phyloP scores from a whole-genome alignment of 306 rosid species.

The Hippophae tibetana region DNA sequence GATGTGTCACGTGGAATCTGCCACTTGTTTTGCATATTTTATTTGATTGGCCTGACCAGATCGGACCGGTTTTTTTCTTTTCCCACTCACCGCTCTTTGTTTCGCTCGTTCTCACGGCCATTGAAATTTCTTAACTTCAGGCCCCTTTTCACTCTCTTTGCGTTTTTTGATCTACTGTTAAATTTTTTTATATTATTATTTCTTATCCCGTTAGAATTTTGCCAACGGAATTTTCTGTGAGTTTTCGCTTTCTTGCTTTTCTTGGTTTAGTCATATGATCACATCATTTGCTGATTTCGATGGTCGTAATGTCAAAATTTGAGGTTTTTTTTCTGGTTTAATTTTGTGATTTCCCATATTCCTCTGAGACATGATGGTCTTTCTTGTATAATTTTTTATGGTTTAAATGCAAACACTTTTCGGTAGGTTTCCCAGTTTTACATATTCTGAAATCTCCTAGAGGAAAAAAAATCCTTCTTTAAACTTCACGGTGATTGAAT shows the following conservation, averaged over 20 bases:
- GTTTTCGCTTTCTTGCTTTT: background rate
- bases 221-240: background rate
- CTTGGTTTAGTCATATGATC: background rate
- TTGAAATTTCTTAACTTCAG: background rate
- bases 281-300: background rate
- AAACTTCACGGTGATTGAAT: background rate
- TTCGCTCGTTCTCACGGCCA: background rate
- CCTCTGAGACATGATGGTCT: background rate
- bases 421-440: too few relatives aligned
- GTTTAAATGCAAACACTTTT: background rate
- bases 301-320: background rate
- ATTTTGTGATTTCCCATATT: background rate
- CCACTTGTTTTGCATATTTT: too few relatives aligned
- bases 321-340: background rate
- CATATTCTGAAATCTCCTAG: too few relatives aligned
- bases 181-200: background rate
- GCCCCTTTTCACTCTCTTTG: slow-evolving; percentile 3
- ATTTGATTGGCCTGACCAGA: background rate
- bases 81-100: background rate
- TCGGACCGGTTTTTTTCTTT: background rate
- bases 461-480: background rate
- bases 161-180: background rate
- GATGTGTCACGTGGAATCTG: too few relatives aligned
- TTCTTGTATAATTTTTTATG: background rate
- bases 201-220: background rate